Evolutionary conservation across 768 basidiomycete genomes (phyloP).

Genomic region (Tulasnella calospora): DNA sequence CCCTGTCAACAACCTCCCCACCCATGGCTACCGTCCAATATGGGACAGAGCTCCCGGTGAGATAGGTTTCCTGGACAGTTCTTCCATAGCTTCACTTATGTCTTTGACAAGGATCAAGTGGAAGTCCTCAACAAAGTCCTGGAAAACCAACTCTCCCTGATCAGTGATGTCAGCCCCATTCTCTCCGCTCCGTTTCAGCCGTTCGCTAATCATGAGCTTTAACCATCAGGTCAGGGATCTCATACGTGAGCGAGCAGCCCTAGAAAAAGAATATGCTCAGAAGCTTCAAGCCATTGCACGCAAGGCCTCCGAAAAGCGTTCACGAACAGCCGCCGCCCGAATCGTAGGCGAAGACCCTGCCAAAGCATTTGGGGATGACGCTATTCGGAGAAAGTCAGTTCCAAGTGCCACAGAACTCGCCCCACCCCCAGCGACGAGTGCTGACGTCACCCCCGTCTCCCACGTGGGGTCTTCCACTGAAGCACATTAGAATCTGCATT

Average conservation of each 20-base stretch:
- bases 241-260: conserved; percentile 56
- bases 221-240: conserved; percentile 62
- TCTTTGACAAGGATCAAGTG: conserved; percentile 21
- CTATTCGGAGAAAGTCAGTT: conserved; percentile 53
- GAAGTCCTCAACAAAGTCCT: conserved; percentile 18
- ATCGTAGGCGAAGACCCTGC: conserved; percentile 66
- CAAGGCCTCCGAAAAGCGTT: conserved; percentile 68
- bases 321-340: conserved; percentile 47
- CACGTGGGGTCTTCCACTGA: conserved; percentile 13
- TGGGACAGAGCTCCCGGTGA: conserved; percentile 19
- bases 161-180: conserved; percentile 10
- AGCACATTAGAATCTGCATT: conserved; percentile 75
- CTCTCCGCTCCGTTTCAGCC: neutral
- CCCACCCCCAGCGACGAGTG: conserved; percentile 13
- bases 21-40: conserved; percentile 2
- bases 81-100: neutral
- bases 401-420: neutral
- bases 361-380: conserved; percentile 53
- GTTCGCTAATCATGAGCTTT: conserved; percentile 34
- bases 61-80: neutral
- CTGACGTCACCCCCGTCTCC: conserved; percentile 4
- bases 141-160: conserved; percentile 24
- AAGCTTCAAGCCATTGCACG: conserved; percentile 63
- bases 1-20: neutral
- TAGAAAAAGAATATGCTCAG: conserved; percentile 74